phyloP scores from a whole-genome alignment of 768 basidiomycete genomes.

The Suillus placidus region DNA sequence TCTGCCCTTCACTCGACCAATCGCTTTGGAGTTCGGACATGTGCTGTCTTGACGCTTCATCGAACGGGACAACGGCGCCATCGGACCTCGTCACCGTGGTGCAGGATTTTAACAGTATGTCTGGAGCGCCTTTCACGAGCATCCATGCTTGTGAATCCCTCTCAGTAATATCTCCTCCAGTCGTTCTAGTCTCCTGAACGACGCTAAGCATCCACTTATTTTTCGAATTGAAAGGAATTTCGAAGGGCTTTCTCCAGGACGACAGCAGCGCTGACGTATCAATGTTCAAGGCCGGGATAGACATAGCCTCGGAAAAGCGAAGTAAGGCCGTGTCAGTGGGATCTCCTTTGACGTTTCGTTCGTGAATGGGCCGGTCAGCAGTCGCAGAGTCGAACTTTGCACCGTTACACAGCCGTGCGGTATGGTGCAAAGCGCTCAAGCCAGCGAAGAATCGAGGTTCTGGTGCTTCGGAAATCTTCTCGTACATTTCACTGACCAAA shows the following conservation, averaged over 20 bases:
- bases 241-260: conserved; percentile 32
- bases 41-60: conserved; percentile 21
- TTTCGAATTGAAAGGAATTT: conserved; percentile 50
- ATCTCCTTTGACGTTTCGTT: conserved; percentile 46
- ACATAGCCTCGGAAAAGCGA: conserved; percentile 45
- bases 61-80: conserved; percentile 38
- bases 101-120: conserved; percentile 49
- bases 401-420: conserved; percentile 60
- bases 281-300: conserved; percentile 26
- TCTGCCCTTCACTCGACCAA: conserved; percentile 53
- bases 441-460: conserved; percentile 24
- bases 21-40: conserved; percentile 36
- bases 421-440: conserved; percentile 36
- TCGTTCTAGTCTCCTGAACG: conserved; percentile 25
- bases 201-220: conserved; percentile 64
- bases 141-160: conserved; percentile 32
- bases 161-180: conserved; percentile 14
- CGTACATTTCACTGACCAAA: conserved; percentile 23
- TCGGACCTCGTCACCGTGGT: conserved; percentile 34
- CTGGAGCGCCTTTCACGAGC: conserved; percentile 63
- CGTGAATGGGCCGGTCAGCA: conserved; percentile 28
- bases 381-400: conserved; percentile 48
- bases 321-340: conserved; percentile 58
- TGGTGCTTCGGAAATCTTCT: conserved; percentile 10
- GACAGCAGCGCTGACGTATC: conserved; percentile 24